These are phyloP conservation scores for Rhododendron mucronatum DNA, from an alignment of 148 eudicot species.

Conservation along the genomic window DNA sequence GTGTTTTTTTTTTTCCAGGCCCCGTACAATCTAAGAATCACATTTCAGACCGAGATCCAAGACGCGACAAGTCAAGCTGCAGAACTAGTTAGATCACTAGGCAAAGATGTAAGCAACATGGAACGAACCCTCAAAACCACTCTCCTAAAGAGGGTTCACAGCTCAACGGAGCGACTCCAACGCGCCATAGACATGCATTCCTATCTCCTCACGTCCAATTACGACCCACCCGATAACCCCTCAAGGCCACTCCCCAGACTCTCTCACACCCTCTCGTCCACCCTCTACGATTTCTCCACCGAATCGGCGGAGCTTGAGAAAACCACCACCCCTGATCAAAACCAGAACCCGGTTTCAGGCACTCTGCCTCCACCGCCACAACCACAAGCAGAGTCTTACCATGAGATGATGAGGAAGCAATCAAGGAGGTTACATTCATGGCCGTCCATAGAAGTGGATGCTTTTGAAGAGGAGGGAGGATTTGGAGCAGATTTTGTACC, in stretches of 20 bases:
- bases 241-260: constrained; percentile 18
- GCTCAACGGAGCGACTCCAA: constrained; percentile 47
- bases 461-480: constrained; percentile 35
- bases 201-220: constrained; percentile 36
- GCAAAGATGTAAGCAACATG: constrained; percentile 47
- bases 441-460: constrained; percentile 49
- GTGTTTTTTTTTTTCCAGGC: constrained; percentile 32
- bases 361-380: not conserved
- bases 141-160: constrained; percentile 34
- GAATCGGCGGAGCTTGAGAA: constrained; percentile 15
- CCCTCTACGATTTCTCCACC: constrained; percentile 12
- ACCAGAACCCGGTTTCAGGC: not conserved
- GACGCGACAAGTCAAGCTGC: constrained; percentile 50
- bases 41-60: constrained; percentile 48
- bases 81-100: constrained; percentile 44
- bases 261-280: constrained; percentile 17
- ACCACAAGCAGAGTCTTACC: constrained; percentile 27
- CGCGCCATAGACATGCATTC: constrained; percentile 38
- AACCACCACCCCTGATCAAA: constrained; percentile 7
- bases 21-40: constrained; percentile 39
- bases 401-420: constrained; percentile 46
- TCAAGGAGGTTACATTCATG: constrained; percentile 50
- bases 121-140: constrained; percentile 29
- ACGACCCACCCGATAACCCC: constrained; percentile 12
- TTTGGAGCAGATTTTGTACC: constrained; percentile 26